phyloP scores from a whole-genome alignment of 768 basidiomycete genomes.

The Tulasnella sp. region DNA sequence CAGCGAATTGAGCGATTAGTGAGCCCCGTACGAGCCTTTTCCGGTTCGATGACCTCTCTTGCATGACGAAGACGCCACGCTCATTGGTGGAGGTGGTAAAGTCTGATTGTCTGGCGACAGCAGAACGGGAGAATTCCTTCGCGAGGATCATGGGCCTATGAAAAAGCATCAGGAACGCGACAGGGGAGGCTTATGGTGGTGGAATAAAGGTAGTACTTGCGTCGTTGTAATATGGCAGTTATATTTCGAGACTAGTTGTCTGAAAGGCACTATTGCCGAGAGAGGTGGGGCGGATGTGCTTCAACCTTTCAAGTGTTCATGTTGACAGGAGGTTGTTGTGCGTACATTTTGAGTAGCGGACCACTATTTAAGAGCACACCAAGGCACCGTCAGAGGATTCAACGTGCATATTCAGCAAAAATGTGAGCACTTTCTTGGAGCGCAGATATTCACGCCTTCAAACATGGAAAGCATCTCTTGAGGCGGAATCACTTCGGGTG shows the following conservation, averaged over 20 bases:
- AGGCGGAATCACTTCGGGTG: slow-evolving; percentile 22
- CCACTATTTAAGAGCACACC: slow-evolving; percentile 22
- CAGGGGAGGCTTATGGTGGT: not conserved
- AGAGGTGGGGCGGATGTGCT: not conserved
- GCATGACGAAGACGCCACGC: slow-evolving; percentile 32
- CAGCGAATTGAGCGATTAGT: slow-evolving; percentile 37
- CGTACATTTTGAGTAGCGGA: slow-evolving; percentile 33
- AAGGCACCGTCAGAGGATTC: not conserved
- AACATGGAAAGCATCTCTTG: slow-evolving; percentile 27
- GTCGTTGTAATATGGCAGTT: slow-evolving; percentile 31
- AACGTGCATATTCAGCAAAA: slow-evolving; percentile 5
- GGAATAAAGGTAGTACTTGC: not conserved
- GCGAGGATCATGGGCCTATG: slow-evolving; percentile 39
- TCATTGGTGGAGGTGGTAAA: slow-evolving; percentile 31
- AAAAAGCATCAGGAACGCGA: too few species aligned
- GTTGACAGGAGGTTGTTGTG: not conserved
- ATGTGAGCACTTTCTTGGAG: slow-evolving; percentile 20
- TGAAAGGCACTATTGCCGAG: slow-evolving; percentile 28
- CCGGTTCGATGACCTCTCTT: slow-evolving; percentile 18
- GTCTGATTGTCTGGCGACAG: slow-evolving; percentile 31
- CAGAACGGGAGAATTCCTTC: slow-evolving; percentile 34
- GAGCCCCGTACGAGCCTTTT: slow-evolving; percentile 27
- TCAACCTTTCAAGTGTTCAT: too few species aligned
- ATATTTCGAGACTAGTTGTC: slow-evolving; percentile 33
- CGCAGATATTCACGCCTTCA: slow-evolving; percentile 27